These are phyloP conservation scores for Candida quercuum DNA, from an alignment of 805 yeast species.

Conservation along the genomic window DNA sequence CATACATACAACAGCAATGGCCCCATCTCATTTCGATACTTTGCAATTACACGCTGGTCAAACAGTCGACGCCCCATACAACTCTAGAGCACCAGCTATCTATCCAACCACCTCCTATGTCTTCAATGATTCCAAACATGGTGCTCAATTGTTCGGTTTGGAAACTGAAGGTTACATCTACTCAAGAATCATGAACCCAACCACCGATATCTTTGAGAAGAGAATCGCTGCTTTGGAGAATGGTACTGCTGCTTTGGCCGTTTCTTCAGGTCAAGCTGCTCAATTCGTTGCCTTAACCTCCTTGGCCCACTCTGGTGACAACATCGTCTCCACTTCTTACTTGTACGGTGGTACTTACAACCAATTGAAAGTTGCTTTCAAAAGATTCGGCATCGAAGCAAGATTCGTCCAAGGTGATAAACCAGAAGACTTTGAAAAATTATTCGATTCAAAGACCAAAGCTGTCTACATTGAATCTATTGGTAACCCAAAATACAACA, in stretches of 20 bases:
- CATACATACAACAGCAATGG: conserved; percentile 10
- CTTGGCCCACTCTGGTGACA: conserved; percentile 84
- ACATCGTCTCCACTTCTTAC: conserved; percentile 79
- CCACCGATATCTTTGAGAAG: conserved; percentile 85
- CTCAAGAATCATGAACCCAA: conserved; percentile 89
- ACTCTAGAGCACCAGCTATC: conserved; percentile 85
- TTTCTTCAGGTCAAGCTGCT: conserved; percentile 96
- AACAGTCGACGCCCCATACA: conserved; percentile 50
- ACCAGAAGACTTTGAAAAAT: conserved; percentile 63
- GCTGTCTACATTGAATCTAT: conserved; percentile 87
- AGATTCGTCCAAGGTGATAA: conserved; percentile 81
- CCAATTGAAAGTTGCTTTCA: conserved; percentile 89
- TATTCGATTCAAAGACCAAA: conserved; percentile 80
- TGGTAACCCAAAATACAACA: conserved; percentile 89
- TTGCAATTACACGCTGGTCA: conserved; percentile 96
- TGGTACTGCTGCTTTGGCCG: conserved; percentile 87
- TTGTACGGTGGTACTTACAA: conserved; percentile 96
- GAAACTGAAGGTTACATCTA: conserved; percentile 83
- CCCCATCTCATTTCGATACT: conserved; percentile 77
- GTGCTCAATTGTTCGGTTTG: conserved; percentile 84
- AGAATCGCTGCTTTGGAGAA: conserved; percentile 90
- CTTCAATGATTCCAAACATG: conserved; percentile 84
- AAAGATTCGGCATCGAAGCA: conserved; percentile 80
- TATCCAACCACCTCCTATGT: conserved; percentile 89
- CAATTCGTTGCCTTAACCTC: conserved; percentile 81